These are phyloP conservation scores for Eremochloa ophiuroides DNA, from an alignment of 176 grass and related monocot genomes.

Conservation along the genomic window DNA sequence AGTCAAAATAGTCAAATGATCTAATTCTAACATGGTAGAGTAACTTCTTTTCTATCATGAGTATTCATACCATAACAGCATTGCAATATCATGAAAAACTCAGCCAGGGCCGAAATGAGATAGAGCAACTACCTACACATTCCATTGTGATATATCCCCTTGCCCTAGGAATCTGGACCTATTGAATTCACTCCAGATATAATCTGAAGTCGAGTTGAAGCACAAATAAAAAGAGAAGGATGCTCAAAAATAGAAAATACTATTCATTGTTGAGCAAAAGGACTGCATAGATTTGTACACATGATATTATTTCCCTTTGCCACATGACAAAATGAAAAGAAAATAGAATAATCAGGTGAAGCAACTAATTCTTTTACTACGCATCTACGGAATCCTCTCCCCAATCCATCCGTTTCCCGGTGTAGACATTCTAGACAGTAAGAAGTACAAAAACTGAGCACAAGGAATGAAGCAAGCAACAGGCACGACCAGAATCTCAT, in stretches of 20 bases:
- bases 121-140: not conserved
- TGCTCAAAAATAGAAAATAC: not conserved
- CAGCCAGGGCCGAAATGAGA: not conserved
- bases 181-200: not conserved
- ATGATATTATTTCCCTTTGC: slow-evolving; percentile 38
- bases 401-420: slow-evolving; percentile 27
- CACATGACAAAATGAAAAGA: slow-evolving; percentile 17
- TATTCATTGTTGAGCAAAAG: slow-evolving; percentile 3
- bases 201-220: slow-evolving; percentile 8
- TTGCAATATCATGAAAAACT: not conserved
- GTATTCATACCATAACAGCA: not conserved
- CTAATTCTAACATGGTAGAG: not conserved
- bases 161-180: not conserved
- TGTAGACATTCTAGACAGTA: slow-evolving; percentile 40
- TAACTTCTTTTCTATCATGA: not conserved
- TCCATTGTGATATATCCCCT: not conserved
- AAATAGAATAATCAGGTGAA: slow-evolving; percentile 25
- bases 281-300: slow-evolving; percentile 27
- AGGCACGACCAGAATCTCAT: slow-evolving; percentile 55
- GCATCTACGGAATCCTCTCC: slow-evolving; percentile 48
- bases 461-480: slow-evolving; percentile 30
- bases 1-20: not conserved
- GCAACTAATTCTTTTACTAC: slow-evolving; percentile 36
- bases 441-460: slow-evolving; percentile 35
- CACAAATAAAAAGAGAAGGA: slow-evolving; percentile 4